Evolutionary conservation across 805 yeast species (phyloP), one percentile per base, ranked within the genome.

Genomic region (Metschnikowia shivogae): DNA sequence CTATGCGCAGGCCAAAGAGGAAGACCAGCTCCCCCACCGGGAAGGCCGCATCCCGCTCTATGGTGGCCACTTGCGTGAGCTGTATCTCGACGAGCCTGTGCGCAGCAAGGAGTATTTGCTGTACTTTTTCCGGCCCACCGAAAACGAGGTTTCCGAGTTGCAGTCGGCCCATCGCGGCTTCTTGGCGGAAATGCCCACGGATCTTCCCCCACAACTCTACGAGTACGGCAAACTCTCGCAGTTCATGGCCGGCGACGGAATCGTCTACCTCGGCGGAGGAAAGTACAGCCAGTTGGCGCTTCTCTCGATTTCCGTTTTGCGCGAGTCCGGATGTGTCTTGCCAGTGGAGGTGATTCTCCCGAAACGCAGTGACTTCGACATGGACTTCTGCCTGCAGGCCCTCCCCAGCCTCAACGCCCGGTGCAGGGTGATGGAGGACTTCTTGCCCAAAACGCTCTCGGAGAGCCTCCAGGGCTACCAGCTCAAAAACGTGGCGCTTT

Each of bases 341-440:
- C 74, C 74, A 1, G 63, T 68, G 20, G 74, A 69, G 47, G 63
- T 69, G 39, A 58, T 69, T 7, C 49, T 69, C 20, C 71, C 74
- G 6, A 53, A 52, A 33, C 54, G 56, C 31, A 30, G 44, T 11
- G 74, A 68, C 43, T 65, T 54, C 47, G 70, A 68, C 49, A 47
- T 55, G 33, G 64, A 65, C 36, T 58, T 68, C 29, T 69, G 74
- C 53, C 53, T 56, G 43, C 50, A 45, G 28, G 47, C 67, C 33
- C 57, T 69, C 34, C 73, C 73, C 2, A 43, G 44, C 6, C 52
- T 66, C 36, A 64, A 67, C 51, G 72, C 62, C 7, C 51, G 48
- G 29, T 69, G 74, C 54, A 61, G 58, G 48, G 73, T 80, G 42
- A 67, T 87, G 64, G 72, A 51, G 42, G 80, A 81, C 45, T 61